Evolutionary conservation across 192 early-diverging fungal genomes (phyloP), one percentile per base, ranked within the genome.

Genomic region (Coemansia sp.): DNA sequence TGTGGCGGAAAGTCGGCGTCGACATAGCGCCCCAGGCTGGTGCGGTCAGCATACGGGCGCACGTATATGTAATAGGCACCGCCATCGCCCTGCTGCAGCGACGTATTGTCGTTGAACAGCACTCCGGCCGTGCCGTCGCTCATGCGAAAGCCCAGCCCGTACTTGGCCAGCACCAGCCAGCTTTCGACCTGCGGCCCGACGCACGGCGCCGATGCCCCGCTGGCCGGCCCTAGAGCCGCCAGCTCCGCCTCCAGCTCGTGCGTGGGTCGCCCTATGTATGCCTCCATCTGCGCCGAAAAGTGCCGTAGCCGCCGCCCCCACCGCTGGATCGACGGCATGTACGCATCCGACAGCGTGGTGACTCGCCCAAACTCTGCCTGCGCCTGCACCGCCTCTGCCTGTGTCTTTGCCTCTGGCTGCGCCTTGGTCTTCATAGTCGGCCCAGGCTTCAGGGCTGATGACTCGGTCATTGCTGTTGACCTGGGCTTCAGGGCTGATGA

Each of bases 81-180:
- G 12, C 37, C 49, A 26, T 41, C 18, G n/a, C 46, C 23, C 26
- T 60, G 34, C 8, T 65, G 51, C 18, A 95, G 64, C 10, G 80
- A 89, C 5, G 87, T 90, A 22, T 80, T 79, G 65, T 98, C 95
- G 39, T 96, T 96, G 63, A 87, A 96, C 32, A 87, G 77, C 1
- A 92, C 82, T 9, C 93, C 95, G 19, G 80, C 65, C 8, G 84
- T 82, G 9, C 88, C 87, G 57, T 96, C 91, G 20, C 85, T 82
- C 45, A 96, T 63, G 38, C 85, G 79, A 64, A 94, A 98, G 1
- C 87, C 88, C 39, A 96, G 61, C 7, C 95, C 95, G 57, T 94
- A 96, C 29, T 87, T 89, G 48, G 75, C 64, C 10, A 85, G 75
- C 48, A 84, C 85, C 44, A 96, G 79, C 91, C 93, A 98, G 58